Evolutionary conservation across 1,284 basidiomycete species (phyloP), one percentile per base, ranked within the genome.

Genomic region (Fomes fomentarius): DNA sequence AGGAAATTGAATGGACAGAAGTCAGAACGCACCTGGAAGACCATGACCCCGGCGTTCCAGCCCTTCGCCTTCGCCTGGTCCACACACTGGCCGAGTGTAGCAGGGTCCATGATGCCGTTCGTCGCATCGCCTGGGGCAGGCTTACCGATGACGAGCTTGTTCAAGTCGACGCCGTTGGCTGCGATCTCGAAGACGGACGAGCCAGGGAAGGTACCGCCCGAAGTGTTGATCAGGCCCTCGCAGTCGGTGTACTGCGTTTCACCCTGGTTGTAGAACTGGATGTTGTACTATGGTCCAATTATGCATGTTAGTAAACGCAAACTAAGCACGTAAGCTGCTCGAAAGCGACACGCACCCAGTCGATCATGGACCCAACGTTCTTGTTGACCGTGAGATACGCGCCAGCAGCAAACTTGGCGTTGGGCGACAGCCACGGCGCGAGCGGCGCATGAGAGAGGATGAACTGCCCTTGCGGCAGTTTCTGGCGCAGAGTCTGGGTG

Each of bases 211-310:
- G 72, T 71, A 61, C 68, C 72, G 24, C 78, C 79, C 2, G 83
- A 82, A 12, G 74, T 68, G 45, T 74, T 82, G 44, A 87, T 75
- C 45, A 87, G 78, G 35, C 72, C 71, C 49, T 63, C 65, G 67
- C 83, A 87, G 47, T 79, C 82, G 26, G 80, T 83, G 69, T 85
- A 85, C 66, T 83, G 81, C 69, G 12, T 72, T 67, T 25, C 82
- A 82, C 77, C 85, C 82, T 84, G 42, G 63, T 87, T 86, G 67
- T 87, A 86, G 70, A 86, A 86, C 77, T 85, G 77, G 28, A 80
- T 64, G 46, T 80, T 80, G 63, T 80, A 80, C 77, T 74, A 58
- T n/a, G n/a, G n/a, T n/a, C n/a, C 19, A 46, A 24, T 15, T 14
- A 17, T 26, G 24, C n/a, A n/a, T 34, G 50, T 45, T 47, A 49